Base-by-base conservation (phyloP, 2,329 filamentous ascomycete genomes). In the Claviceps fusiformis region DNA sequence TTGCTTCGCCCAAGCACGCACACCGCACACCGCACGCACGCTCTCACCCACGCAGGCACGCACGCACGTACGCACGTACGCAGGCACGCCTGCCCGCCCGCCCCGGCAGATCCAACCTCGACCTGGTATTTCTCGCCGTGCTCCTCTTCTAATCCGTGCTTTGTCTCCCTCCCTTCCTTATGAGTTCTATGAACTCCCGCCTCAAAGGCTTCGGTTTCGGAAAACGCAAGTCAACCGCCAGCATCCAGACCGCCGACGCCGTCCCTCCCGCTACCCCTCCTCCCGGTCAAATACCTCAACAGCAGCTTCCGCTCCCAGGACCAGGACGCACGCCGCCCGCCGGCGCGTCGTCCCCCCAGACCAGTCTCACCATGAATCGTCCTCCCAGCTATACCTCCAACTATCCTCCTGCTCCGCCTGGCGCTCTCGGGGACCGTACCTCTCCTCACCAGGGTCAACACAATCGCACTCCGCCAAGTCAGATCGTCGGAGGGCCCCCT, bases 171-270 rank as follows among this genome's bases (percentile, higher is more conserved):
- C 61, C 60, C 63, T 69, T 68, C 70, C 68, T 68, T 70, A 87
- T 87, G 84, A 87, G 81, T 79, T 87, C 83, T 78, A 80, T 87
- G 81, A 88, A 87, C 77, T 81, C 82, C 70, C 83, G 85, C 73
- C 82, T 89, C 71, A 87, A 87, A 78, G 80, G 81, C 78, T 79
- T 89, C 75, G 85, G 86, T 74, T 86, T 88, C 77, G 85, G 85
- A 74, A 88, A 87, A 80, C 84, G 86, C 73, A 87, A 83, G 77
- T 85, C 84, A 66, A 77, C 77, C 65, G 76, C 78, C 69, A 81
- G 77, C 70, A 79, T 80, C 65, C 76, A 78, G 62, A 73, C 71
- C 67, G 67, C 72, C 68, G 73, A 77, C 67, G 67, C 67, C 55
- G 62, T 61, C 56, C 62, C 64, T 58, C 62, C 67, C 57, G 62